Evolutionary conservation across 108 stramenopile genomes (phyloP).

Genomic region (Aurantiochytrium sp.): DNA sequence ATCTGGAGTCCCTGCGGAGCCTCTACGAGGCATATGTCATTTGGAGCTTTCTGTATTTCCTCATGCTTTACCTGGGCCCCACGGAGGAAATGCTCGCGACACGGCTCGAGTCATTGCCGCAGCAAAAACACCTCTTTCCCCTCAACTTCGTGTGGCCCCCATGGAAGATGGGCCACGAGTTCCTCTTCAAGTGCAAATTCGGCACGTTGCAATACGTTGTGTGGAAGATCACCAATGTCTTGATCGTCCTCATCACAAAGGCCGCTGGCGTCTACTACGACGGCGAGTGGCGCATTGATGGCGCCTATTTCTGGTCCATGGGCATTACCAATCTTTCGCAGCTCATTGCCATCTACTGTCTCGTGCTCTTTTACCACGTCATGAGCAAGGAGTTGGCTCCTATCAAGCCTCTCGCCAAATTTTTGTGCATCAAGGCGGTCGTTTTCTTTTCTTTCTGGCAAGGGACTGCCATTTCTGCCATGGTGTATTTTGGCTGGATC

Average conservation of each 20-base stretch:
- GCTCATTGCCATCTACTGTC: conserved; percentile 81
- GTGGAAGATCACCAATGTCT: conserved; percentile 60
- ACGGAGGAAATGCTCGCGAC: conserved; percentile 65
- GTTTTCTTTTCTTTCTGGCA: conserved; percentile 98
- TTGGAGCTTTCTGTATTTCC: conserved; percentile 80
- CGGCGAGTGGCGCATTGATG: conserved; percentile 65
- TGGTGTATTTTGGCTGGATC: conserved; percentile 25
- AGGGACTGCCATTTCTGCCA: conserved; percentile 68
- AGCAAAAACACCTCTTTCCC: conserved; percentile 39
- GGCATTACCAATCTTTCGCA: conserved; percentile 65
- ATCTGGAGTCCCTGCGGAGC: conserved; percentile 70
- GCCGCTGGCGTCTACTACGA: conserved; percentile 65
- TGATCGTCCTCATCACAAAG: conserved; percentile 64
- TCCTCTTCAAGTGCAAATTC: conserved; percentile 4
- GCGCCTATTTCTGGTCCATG: conserved; percentile 63
- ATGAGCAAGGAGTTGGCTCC: conserved; percentile 65
- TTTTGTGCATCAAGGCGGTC: conserved; percentile 88
- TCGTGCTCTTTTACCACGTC: conserved; percentile 81
- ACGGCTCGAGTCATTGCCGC: conserved; percentile 48
- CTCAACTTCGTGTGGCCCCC: conserved; percentile 31
- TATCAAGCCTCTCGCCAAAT: conserved; percentile 85
- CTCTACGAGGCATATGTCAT: conserved; percentile 86
- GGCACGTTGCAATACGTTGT: conserved; percentile 77
- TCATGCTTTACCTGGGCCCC: conserved; percentile 79
- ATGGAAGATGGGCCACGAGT: conserved; percentile 18